phyloP scores from a whole-genome alignment of 2,329 filamentous ascomycete genomes.

The Xylaria sp. region DNA sequence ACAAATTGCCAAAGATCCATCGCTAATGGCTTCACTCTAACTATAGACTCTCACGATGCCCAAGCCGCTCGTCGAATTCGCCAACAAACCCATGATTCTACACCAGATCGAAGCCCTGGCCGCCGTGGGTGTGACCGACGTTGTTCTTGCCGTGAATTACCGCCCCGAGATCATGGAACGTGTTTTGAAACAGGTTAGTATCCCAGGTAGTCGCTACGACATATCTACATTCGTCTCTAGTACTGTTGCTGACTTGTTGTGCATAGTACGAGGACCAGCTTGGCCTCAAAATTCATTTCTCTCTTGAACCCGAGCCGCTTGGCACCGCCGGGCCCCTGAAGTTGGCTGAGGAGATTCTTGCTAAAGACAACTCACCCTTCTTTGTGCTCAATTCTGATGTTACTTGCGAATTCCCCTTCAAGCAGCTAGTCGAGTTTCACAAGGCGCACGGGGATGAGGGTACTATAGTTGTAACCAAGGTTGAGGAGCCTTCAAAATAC shows the following conservation, averaged over 20 bases:
- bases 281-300: conserved; percentile 95
- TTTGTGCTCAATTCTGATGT: conserved; percentile 99
- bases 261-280: conserved; percentile 84
- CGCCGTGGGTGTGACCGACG: conserved; percentile 92
- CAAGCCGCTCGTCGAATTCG: conserved; percentile 97
- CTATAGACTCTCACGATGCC: conserved; percentile 89
- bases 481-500: conserved; percentile 98
- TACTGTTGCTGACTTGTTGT: conserved; percentile 15
- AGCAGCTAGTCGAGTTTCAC: conserved; percentile 89
- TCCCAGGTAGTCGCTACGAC: conserved; percentile 7
- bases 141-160: conserved; percentile 98
- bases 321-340: conserved; percentile 95
- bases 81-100: conserved; percentile 98
- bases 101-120: conserved; percentile 97
- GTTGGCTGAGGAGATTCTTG: conserved; percentile 88
- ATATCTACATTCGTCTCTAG: conserved; percentile 25
- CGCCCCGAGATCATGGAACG: conserved; percentile 97
- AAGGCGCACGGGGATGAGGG: conserved; percentile 91
- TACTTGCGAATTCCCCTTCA: conserved; percentile 97
- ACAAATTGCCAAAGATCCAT: neutral
- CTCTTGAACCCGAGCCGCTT: conserved; percentile 92
- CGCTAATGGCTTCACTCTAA: conserved; percentile 30
- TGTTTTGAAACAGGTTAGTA: conserved; percentile 80
- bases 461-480: conserved; percentile 98
- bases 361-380: conserved; percentile 92